phyloP scores from a whole-genome alignment of 306 rosid species.

The Carpinus viminea region DNA sequence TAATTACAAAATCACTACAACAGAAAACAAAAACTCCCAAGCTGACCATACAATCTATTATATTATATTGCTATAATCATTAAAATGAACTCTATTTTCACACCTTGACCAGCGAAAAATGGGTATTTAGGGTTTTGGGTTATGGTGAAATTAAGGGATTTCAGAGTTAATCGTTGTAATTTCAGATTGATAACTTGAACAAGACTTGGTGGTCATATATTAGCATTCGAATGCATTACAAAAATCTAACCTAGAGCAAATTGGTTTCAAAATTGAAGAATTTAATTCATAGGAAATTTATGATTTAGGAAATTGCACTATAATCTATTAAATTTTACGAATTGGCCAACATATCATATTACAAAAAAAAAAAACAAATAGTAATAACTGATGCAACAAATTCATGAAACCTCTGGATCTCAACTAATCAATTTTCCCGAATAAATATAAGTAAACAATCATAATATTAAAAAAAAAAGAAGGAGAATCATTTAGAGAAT shows the following conservation, averaged over 20 bases:
- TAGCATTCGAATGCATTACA: too few relatives aligned
- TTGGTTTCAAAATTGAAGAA: too few relatives aligned
- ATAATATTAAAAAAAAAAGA: background rate
- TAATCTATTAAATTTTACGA: background rate
- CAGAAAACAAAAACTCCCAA: background rate
- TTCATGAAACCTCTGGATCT: background rate
- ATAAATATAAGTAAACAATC: background rate
- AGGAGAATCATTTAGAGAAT: conserved; percentile 9
- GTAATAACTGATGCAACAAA: background rate
- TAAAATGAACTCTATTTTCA: background rate
- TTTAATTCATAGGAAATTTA: too few relatives aligned
- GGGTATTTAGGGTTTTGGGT: too few relatives aligned
- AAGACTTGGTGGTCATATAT: too few relatives aligned
- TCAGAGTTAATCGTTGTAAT: too few relatives aligned
- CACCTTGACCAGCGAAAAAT: too few relatives aligned
- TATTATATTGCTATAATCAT: background rate
- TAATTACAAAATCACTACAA: background rate
- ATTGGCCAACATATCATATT: background rate
- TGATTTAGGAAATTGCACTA: too few relatives aligned
- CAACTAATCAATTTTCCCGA: background rate
- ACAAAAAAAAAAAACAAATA: background rate
- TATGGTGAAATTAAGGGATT: too few relatives aligned
- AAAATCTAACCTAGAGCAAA: too few relatives aligned
- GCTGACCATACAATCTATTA: background rate
- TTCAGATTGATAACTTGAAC: too few relatives aligned